Evolutionary conservation across 176 grass and related monocot species (phyloP), one percentile per base, ranked within the genome.

Genomic region (Hyparrhenia diplandra): DNA sequence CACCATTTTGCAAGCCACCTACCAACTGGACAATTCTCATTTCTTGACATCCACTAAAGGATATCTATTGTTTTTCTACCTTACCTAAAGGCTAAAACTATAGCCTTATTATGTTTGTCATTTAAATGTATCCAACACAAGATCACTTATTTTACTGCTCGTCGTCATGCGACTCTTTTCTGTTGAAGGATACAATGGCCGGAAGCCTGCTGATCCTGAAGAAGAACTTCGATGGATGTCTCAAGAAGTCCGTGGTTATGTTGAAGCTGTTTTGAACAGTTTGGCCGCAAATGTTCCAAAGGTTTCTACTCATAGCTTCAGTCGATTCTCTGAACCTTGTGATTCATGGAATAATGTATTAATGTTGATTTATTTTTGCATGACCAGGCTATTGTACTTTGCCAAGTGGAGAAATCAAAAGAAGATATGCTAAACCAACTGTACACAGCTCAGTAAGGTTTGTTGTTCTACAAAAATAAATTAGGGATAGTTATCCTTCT

Each of bases 191-290:
- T 66, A 83, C 86, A 0, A 91, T 97, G 86, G 77, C 80, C 85
- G 96, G 77, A 93, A 58, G 69, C 96, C 90, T 55, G 96, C 93
- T 82, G 93, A 99, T 87, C 96, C 96, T 73, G 96, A 95, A 87
- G 96, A 95, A 90, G 96, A 99, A 80, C 90, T 99, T 43, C 79
- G 90, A 74, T 99, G 96, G 96, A 99, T 99, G 96, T 95, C 96
- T 69, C 96, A 99, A 88, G 96, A 99, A 99, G 90, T 99, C 61
- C 93, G 96, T 60, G 89, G 96, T 86, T 99, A 99, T 80, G 96
- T 99, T 9, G 96, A 99, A 69, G 93, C 93, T 71, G 93, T 99
- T 88, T 87, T 99, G 80, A 93, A 95, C 80, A 95, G 93, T 91
- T 90, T 99, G 79, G 90, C 96, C n/a, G 93, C 96, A 84, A 99